phyloP scores from a whole-genome alignment of 2,329 filamentous ascomycete species.

The Alternaria sp. region DNA sequence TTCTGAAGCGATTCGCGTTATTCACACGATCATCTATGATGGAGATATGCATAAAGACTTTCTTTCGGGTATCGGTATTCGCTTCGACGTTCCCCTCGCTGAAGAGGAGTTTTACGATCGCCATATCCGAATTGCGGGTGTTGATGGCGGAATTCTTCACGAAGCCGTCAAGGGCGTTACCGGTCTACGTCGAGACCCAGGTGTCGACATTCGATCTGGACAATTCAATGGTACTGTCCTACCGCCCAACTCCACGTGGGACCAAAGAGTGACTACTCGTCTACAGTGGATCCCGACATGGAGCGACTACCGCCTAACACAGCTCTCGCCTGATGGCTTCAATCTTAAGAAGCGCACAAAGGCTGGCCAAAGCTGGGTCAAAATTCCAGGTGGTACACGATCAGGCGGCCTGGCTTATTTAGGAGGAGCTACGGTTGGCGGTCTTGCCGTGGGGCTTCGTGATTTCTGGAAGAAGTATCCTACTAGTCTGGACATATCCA shows the following conservation, averaged over 20 bases:
- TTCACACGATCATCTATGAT: conserved; percentile 67
- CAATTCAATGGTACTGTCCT: conserved; percentile 61
- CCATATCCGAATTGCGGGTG: conserved; percentile 66
- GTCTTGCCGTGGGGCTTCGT: conserved; percentile 65
- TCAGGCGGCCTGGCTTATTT: conserved; percentile 67
- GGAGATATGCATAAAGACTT: conserved; percentile 61
- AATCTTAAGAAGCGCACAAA: conserved; percentile 69
- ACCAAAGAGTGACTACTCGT: conserved; percentile 56
- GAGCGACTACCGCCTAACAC: conserved; percentile 66
- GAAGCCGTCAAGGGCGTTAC: conserved; percentile 70
- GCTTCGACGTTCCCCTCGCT: conserved; percentile 64
- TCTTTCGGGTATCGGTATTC: conserved; percentile 64
- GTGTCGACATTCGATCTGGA: conserved; percentile 57
- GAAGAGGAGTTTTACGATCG: conserved; percentile 66
- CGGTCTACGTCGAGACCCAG: conserved; percentile 66
- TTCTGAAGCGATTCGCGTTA: conserved; percentile 63
- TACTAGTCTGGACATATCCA: conserved; percentile 64
- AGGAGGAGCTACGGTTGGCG: conserved; percentile 65
- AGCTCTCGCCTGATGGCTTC: conserved; percentile 69
- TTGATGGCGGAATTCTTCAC: conserved; percentile 63
- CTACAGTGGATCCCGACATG: conserved; percentile 67
- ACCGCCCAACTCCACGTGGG: conserved; percentile 57
- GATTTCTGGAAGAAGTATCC: conserved; percentile 73
- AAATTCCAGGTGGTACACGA: conserved; percentile 65
- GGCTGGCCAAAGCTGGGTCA: conserved; percentile 65